Percentiles rank a stretch among this genome's conserved stretches.
Evolutionary conservation across 139 green algal genomes (phyloP).

Genomic region (Raphidocelis subcapitata): DNA sequence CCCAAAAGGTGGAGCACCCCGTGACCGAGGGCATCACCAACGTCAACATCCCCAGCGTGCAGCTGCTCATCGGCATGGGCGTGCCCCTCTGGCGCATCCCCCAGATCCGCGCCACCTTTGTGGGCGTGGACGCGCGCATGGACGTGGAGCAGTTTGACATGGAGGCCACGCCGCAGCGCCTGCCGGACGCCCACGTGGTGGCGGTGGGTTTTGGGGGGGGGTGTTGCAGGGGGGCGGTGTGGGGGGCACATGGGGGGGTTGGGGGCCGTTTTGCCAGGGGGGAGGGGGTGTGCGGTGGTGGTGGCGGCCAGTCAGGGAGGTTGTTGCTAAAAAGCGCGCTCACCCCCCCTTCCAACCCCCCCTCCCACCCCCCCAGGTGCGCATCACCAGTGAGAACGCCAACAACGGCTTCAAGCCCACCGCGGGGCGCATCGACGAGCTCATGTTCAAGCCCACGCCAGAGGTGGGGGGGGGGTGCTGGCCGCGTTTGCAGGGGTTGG

Average conservation of each 20-base stretch:
- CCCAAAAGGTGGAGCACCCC: conserved; percentile 98
- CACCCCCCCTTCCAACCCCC: neutral
- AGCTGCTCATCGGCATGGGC: conserved; percentile 91
- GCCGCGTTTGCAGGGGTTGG: too few relatives aligned
- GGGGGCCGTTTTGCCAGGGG: too few relatives aligned
- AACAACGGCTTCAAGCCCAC: conserved; percentile 98
- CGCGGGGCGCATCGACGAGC: conserved; percentile 88
- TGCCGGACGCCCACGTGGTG: conserved; percentile 49
- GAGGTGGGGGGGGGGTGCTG: too few relatives aligned
- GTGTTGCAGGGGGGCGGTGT: too few relatives aligned
- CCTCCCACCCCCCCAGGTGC: conserved; percentile 36
- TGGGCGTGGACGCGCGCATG: conserved; percentile 28
- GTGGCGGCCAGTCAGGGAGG: too few relatives aligned
- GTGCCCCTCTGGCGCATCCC: conserved; percentile 88
- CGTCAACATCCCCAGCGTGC: conserved; percentile 92
- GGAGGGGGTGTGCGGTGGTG: too few relatives aligned
- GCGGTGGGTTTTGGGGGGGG: conserved; percentile 20
- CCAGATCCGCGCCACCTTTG: conserved; percentile 67
- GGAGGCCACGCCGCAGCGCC: conserved; percentile 52
- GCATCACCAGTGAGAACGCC: conserved; percentile 95
- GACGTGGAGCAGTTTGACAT: conserved; percentile 72
- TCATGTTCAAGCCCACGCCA: conserved; percentile 47
- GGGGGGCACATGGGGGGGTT: too few relatives aligned
- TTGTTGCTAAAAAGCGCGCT: too few relatives aligned
- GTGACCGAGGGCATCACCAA: conserved; percentile 96